Percentiles rank a stretch among this genome's conserved stretches.
Conservation (phyloP, 2,329 filamentous ascomycete genomes). For the Claviceps arundinis region DNA sequence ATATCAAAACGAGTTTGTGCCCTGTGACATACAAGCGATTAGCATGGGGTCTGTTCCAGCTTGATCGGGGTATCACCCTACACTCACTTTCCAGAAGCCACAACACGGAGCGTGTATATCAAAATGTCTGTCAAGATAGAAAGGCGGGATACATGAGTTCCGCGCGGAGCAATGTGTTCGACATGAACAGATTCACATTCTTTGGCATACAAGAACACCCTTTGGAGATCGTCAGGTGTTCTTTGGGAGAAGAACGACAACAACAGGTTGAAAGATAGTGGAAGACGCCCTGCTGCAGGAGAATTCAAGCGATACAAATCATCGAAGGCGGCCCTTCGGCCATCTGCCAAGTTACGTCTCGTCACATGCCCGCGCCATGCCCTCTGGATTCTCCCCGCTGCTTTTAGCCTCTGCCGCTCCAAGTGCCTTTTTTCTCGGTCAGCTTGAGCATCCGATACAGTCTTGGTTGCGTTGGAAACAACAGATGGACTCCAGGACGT, state of each 20-base stretch:
- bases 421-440: constrained; percentile 69
- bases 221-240: constrained; percentile 31
- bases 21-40: neutral
- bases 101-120: constrained; percentile 19
- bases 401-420: constrained; percentile 65
- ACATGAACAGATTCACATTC: constrained; percentile 27
- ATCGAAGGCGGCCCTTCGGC: constrained; percentile 52
- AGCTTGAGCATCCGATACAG: constrained; percentile 75
- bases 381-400: constrained; percentile 61
- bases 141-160: constrained; percentile 18
- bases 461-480: constrained; percentile 55
- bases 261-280: constrained; percentile 32
- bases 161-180: constrained; percentile 19
- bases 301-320: constrained; percentile 30
- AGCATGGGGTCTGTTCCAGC: neutral
- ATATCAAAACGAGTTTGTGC: constrained; percentile 3
- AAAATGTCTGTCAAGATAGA: constrained; percentile 23
- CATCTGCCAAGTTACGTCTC: constrained; percentile 43
- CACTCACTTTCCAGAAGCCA: constrained; percentile 14
- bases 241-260: constrained; percentile 34
- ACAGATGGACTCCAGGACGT: constrained; percentile 42
- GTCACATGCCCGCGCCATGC: constrained; percentile 67
- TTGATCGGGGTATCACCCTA: neutral
- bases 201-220: constrained; percentile 32
- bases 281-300: constrained; percentile 22